Percentiles rank a stretch among this genome's conserved stretches.
These are phyloP conservation scores for Mycosphaerella sp. DNA, from an alignment of 2,329 filamentous ascomycete genomes.

Conservation along the genomic window DNA sequence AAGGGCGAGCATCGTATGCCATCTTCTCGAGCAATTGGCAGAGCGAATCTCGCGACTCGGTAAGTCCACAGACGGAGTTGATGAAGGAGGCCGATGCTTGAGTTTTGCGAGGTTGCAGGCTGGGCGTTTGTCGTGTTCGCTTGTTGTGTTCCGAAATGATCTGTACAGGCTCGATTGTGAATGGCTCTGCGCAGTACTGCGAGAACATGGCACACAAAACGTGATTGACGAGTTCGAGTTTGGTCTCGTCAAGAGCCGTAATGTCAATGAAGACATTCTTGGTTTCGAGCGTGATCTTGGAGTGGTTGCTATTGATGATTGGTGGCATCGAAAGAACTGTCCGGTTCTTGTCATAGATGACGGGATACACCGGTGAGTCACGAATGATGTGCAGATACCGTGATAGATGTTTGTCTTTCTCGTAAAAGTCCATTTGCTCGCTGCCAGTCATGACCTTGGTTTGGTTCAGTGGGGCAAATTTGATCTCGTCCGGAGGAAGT, in stretches of 20 bases:
- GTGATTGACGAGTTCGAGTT: constrained; percentile 90
- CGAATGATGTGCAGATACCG: constrained; percentile 90
- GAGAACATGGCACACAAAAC: constrained; percentile 98
- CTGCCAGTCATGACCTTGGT: constrained; percentile 78
- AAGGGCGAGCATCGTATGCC: constrained; percentile 76
- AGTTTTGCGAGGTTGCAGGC: constrained; percentile 68
- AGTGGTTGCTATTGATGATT: constrained; percentile 96
- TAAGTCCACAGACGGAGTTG: constrained; percentile 82
- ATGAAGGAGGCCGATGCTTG: constrained; percentile 88
- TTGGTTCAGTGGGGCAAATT: constrained; percentile 87
- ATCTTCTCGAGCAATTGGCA: constrained; percentile 80
- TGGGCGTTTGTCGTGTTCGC: constrained; percentile 72
- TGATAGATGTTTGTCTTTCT: constrained; percentile 84
- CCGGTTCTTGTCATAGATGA: constrained; percentile 84
- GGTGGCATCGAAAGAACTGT: constrained; percentile 89
- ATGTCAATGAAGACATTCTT: constrained; percentile 96
- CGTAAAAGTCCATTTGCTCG: constrained; percentile 91
- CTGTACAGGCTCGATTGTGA: constrained; percentile 89
- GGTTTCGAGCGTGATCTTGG: constrained; percentile 87
- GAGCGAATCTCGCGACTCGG: constrained; percentile 66
- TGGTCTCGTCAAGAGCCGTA: constrained; percentile 91
- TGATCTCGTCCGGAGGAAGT: constrained; percentile 81
- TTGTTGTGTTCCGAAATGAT: constrained; percentile 89
- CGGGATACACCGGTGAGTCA: constrained; percentile 88
- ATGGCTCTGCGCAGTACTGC: constrained; percentile 76